Evolutionary conservation across 2,329 filamentous ascomycete species (phyloP), one percentile per base, ranked within the genome.

Genomic region (Alternaria tenuissima): DNA sequence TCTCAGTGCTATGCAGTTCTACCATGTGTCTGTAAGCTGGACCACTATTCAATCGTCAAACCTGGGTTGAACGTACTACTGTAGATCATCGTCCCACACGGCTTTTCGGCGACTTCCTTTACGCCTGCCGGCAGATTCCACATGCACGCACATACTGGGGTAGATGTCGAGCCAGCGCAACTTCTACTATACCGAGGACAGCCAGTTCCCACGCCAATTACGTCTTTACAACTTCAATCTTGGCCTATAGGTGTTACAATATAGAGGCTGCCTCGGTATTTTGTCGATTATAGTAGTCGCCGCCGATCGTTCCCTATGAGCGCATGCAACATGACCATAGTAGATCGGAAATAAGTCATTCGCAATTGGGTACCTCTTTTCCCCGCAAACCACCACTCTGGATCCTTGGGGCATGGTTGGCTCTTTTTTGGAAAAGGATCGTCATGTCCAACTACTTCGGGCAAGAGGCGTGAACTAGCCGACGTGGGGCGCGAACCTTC

Each of bases 391-490:
- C 52, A 42, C 32, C 32, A 30, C 7, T 22, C 18, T 60, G 52
- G 46, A n/a, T 7, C 41, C 32, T 14, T 52, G 30, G 26, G 9
- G 22, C 12, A n/a, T 16, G 32, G n/a, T 28, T n/a, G 18, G 3
- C 39, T 48, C 18, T 11, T 38, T 56, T 8, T 41, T 12, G 46
- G 44, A 14, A 36, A 47, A 38, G 20, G 52, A 56, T 56, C 52
- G 39, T n/a, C 52, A 16, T 28, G 14, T 14, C 16, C 28, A n/a
- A 38, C 42, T 32, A 2, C 11, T 52, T 59, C 4, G 14, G 51
- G 51, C 26, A 59, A 59, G 34, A 49, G 51, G 26, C 24, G 43
- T 55, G 56, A 55, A 49, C 52, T 55, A 55, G 56, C 32, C 20
- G 16, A 22, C 30, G 39, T 30, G 30, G 39, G 52, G 46, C 26